Conservation (phyloP, 352 stramenopile species). For the Phytophthora agathidicida region DNA sequence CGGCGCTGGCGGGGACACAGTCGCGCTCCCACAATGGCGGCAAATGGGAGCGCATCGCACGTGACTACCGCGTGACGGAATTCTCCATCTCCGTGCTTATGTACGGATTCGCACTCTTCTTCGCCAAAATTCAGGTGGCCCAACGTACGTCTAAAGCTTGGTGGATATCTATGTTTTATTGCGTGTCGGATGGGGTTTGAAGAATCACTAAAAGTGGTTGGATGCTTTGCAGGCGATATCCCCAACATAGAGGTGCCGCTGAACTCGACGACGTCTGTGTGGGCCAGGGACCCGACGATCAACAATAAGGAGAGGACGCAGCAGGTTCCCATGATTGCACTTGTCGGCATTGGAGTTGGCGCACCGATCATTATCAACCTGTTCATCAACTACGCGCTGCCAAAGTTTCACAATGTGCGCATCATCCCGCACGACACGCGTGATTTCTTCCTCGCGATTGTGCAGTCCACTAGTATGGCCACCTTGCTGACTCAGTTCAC, state of each 20-base stretch:
- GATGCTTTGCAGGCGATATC: conserved; percentile 47
- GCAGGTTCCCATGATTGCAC: conserved; percentile 65
- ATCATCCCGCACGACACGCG: conserved; percentile 80
- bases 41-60: conserved; percentile 30
- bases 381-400: conserved; percentile 68
- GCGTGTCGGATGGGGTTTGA: conserved; percentile 5
- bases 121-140: conserved; percentile 40
- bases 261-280: conserved; percentile 50
- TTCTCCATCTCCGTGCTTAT: conserved; percentile 43
- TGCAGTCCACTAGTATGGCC: conserved; percentile 64
- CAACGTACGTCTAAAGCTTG: conserved; percentile 31
- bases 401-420: conserved; percentile 56
- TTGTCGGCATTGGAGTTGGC: conserved; percentile 41
- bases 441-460: conserved; percentile 76
- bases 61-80: conserved; percentile 34
- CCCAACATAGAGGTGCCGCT: conserved; percentile 58
- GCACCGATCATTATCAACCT: conserved; percentile 63
- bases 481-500: conserved; percentile 78
- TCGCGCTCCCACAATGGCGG: background rate
- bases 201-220: conserved; percentile 17
- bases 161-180: background rate
- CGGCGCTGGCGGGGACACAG: conserved; percentile 1
- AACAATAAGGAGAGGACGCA: conserved; percentile 61
- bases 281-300: conserved; percentile 59
- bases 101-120: conserved; percentile 45